phyloP scores from a whole-genome alignment of 2,329 filamentous ascomycete species.

The Alternaria consortialis region DNA sequence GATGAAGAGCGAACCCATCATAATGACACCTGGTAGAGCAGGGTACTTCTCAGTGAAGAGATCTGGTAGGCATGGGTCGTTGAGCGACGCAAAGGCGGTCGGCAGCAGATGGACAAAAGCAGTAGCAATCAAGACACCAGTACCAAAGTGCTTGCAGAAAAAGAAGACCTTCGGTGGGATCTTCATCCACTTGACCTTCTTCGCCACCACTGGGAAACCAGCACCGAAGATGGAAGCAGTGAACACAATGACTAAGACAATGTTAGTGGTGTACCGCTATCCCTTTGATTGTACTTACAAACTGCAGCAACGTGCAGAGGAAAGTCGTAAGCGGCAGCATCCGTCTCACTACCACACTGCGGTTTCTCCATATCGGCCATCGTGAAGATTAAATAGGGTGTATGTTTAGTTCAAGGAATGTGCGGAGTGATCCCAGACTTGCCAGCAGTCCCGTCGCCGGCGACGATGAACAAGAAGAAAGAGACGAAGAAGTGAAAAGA shows the following conservation, averaged over 20 bases:
- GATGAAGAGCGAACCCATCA: slow-evolving; percentile 69
- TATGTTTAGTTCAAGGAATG: slow-evolving; percentile 24
- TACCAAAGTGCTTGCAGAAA: slow-evolving; percentile 70
- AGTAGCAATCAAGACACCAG: slow-evolving; percentile 84
- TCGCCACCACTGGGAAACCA: slow-evolving; percentile 53
- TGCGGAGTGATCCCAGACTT: slow-evolving; percentile 27
- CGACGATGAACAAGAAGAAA: slow-evolving; percentile 38
- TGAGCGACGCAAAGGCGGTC: slow-evolving; percentile 63
- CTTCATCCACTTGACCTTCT: slow-evolving; percentile 66
- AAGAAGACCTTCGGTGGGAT: slow-evolving; percentile 67
- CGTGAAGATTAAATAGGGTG: slow-evolving; percentile 25
- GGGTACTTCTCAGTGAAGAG: slow-evolving; percentile 69
- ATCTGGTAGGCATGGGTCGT: slow-evolving; percentile 63
- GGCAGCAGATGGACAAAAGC: slow-evolving; percentile 80
- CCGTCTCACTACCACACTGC: slow-evolving; percentile 42
- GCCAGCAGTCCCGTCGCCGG: slow-evolving; percentile 48
- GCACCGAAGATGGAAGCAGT: slow-evolving; percentile 47
- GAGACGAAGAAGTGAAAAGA: slow-evolving; percentile 27
- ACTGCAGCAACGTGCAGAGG: slow-evolving; percentile 51
- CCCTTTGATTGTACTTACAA: slow-evolving; percentile 38
- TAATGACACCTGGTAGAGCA: slow-evolving; percentile 70
- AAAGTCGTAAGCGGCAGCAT: slow-evolving; percentile 46
- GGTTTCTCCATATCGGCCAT: slow-evolving; percentile 47
- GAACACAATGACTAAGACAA: slow-evolving; percentile 48
- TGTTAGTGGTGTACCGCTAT: slow-evolving; percentile 21